These are phyloP conservation scores for Clonostachys rosea DNA, from an alignment of 2,329 filamentous ascomycete species.

Conservation along the genomic window DNA sequence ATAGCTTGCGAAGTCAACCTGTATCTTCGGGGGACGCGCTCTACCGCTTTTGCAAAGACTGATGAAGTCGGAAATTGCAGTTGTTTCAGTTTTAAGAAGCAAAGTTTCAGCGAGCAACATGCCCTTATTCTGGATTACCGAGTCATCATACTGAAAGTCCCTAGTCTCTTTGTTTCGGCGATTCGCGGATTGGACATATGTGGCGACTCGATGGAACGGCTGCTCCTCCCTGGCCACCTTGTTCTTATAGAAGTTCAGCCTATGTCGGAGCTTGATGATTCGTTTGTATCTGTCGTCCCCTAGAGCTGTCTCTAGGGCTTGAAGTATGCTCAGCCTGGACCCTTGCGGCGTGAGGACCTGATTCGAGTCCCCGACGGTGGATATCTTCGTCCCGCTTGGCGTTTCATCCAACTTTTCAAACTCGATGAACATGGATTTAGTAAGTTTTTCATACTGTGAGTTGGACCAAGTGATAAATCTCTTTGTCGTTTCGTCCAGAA, in stretches of 20 bases:
- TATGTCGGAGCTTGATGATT: conserved; percentile 4
- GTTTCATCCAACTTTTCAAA: conserved; percentile 4
- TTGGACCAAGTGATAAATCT: conserved; percentile 56
- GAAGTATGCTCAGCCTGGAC: conserved; percentile 3
- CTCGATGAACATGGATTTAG: conserved; percentile 3
- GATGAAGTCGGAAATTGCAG: conserved; percentile 24
- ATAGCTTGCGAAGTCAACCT: conserved; percentile 19
- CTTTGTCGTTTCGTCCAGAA: conserved; percentile 60
- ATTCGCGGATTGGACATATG: conserved; percentile 34
- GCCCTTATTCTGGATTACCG: conserved; percentile 25
- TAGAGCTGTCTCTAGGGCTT: background rate
- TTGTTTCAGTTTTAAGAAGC: conserved; percentile 40
- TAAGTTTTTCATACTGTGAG: conserved; percentile 3
- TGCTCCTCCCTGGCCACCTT: conserved; percentile 38
- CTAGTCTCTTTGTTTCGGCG: conserved; percentile 12
- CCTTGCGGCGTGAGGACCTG: background rate
- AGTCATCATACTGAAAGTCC: conserved; percentile 29
- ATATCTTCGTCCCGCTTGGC: background rate
- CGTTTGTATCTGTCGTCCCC: conserved; percentile 4
- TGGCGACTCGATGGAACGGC: conserved; percentile 39
- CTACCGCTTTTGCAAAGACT: conserved; percentile 3
- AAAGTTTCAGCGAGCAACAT: conserved; percentile 36
- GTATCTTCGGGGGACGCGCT: conserved; percentile 2
- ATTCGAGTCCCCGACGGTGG: background rate
- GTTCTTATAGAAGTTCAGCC: conserved; percentile 3